Evolutionary conservation across 1,284 basidiomycete genomes (phyloP).

Genomic region (Malassezia psittaci): DNA sequence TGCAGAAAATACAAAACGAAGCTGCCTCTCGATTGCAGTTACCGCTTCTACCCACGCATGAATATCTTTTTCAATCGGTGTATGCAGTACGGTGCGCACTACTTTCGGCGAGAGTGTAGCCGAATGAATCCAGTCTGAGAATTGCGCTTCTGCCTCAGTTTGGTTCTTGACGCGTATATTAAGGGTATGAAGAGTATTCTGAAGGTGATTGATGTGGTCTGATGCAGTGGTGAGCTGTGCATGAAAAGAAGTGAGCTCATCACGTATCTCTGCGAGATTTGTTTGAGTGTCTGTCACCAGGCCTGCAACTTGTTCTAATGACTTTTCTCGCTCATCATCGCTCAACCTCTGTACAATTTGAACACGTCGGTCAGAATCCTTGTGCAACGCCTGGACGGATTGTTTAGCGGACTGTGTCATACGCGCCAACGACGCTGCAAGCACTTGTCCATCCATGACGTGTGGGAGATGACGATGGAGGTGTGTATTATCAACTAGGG

Average conservation of each 20-base stretch:
- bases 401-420: background rate
- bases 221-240: constrained; percentile 84
- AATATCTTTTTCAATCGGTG: constrained; percentile 53
- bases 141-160: constrained; percentile 71
- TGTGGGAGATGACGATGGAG: background rate
- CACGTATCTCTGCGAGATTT: constrained; percentile 13
- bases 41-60: constrained; percentile 65
- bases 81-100: constrained; percentile 70
- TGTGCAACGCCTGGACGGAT: background rate
- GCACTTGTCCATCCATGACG: constrained; percentile 5
- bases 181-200: constrained; percentile 76
- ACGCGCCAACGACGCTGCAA: constrained; percentile 7
- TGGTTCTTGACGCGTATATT: constrained; percentile 73
- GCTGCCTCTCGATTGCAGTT: constrained; percentile 64
- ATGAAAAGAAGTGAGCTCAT: constrained; percentile 57
- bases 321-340: background rate
- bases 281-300: constrained; percentile 7
- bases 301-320: constrained; percentile 2
- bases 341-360: background rate
- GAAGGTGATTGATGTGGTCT: constrained; percentile 85
- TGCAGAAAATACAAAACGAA: constrained; percentile 55
- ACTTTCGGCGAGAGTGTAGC: constrained; percentile 73
- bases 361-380: background rate
- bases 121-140: constrained; percentile 68
- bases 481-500: constrained; percentile 2